phyloP scores from a whole-genome alignment of 805 yeast genomes.

The Schwanniomyces occidentalis region DNA sequence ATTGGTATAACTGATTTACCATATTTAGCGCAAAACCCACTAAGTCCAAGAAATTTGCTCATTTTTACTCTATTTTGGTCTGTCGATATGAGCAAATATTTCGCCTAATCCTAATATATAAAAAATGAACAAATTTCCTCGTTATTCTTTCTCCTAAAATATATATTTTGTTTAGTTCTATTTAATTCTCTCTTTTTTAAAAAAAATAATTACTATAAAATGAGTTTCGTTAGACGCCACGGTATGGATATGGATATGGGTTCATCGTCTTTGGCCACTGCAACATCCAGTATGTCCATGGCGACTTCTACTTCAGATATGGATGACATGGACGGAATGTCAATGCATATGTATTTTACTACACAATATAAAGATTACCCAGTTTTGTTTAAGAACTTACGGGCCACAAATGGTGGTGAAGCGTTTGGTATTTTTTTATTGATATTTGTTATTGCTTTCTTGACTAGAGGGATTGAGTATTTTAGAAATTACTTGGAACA shows the following conservation, averaged over 20 bases:
- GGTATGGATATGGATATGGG: constrained; percentile 12
- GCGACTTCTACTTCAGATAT: constrained; percentile 8
- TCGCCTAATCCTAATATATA: too few species aligned
- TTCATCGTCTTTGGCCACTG: constrained; percentile 8
- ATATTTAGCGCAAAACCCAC: too few species aligned
- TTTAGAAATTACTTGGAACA: constrained; percentile 65
- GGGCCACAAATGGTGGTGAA: constrained; percentile 54
- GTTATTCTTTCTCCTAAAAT: too few species aligned
- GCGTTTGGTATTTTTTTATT: constrained; percentile 75
- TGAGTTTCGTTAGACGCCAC: too few species aligned
- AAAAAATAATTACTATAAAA: too few species aligned
- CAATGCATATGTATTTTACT: constrained; percentile 62
- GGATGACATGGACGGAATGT: constrained; percentile 27
- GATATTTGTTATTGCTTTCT: constrained; percentile 58
- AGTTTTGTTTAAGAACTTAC: constrained; percentile 56
- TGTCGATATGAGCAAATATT: too few species aligned
- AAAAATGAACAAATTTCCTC: too few species aligned
- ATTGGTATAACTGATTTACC: constrained; percentile 39
- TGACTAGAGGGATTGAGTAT: constrained; percentile 60
- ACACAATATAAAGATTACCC: constrained; percentile 54
- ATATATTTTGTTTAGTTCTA: too few species aligned
- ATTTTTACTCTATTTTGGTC: too few species aligned
- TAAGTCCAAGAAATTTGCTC: too few species aligned
- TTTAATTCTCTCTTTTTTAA: too few species aligned
- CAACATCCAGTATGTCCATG: constrained; percentile 5